Percentiles rank a stretch among this genome's conserved stretches.
These are phyloP conservation scores for Santalum album DNA, from an alignment of 164 flowering plant genomes.

Conservation along the genomic window DNA sequence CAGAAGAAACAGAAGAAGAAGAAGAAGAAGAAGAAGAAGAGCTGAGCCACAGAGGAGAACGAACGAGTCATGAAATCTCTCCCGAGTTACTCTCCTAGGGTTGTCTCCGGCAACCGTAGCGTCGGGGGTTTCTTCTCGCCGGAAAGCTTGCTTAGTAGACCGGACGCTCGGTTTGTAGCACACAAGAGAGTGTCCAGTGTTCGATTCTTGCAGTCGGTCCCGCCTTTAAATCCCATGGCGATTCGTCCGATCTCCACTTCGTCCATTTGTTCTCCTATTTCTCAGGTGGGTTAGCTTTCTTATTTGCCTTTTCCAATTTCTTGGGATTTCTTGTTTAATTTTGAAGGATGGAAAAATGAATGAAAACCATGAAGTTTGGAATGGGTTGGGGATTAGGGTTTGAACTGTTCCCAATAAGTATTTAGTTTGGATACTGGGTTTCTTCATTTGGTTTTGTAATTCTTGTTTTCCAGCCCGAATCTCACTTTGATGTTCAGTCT, in stretches of 20 bases:
- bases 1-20: too few relatives aligned
- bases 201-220: conserved; percentile 1
- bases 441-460: too few relatives aligned
- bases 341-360: background rate
- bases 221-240: conserved; percentile 7
- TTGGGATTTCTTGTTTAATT: too few relatives aligned
- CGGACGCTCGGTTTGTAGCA: conserved; percentile 2
- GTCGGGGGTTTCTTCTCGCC: background rate
- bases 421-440: too few relatives aligned
- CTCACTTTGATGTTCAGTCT: too few relatives aligned
- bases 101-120: background rate
- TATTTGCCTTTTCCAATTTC: background rate
- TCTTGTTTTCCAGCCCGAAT: too few relatives aligned
- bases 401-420: too few relatives aligned
- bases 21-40: too few relatives aligned
- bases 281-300: conserved; percentile 1
- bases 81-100: too few relatives aligned
- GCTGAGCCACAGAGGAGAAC: too few relatives aligned
- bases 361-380: background rate
- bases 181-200: background rate
- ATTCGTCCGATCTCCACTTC: conserved; percentile 1
- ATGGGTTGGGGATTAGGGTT: too few relatives aligned
- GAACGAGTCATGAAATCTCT: too few relatives aligned
- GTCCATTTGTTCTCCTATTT: background rate
- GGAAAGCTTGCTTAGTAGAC: background rate